Base-by-base conservation (phyloP, 352 stramenopile species). In the Globisporangium paddicum region DNA sequence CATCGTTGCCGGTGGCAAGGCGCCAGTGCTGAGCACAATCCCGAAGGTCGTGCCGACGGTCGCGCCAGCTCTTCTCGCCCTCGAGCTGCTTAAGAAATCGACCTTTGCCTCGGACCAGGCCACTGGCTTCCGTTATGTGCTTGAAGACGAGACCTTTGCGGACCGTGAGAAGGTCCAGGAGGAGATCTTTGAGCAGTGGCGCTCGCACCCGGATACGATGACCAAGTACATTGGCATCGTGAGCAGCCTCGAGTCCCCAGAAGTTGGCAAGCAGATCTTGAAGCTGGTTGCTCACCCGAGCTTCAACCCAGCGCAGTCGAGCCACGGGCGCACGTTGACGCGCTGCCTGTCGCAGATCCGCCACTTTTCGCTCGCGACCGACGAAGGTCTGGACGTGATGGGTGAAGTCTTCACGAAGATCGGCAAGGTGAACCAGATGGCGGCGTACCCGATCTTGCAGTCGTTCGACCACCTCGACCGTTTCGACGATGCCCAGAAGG, bases 371-470 rank as follows among this genome's bases (percentile, higher is more conserved):
- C 50, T 93, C 21, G 66, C 80, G 11, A 93, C 84, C 11, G 80
- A 90, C 28, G 84, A 91, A 57, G 82, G 82, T 38, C 68, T 90
- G 4, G 77, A 89, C 11, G 65, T 94, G 21, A 86, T 90, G 76
- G 65, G 71, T 1, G 62, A 92, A 35, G 72, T 76, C 50, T 94
- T 94, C 62, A 68, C 66, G 11, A 89, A 87, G 66, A 86, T 91
- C 25, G 84, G 82, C 53, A 93, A 91, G 68, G 75, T 90, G 56
- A 94, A 92, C 71, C 78, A 94, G 59, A 92, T 90, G 82, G 85
- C 82, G 35, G 82, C 77, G 52, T 93, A 94, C 56, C 74, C 84
- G 47, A 74, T 94, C 62, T 49, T 94, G 62, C 76, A 84, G 64
- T 86, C 75, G 61, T 94, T 94, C 51, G 84, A 90, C 56, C 80